Evolutionary conservation across 768 basidiomycete species (phyloP).

Genomic region (Leccinum aurantiacum): DNA sequence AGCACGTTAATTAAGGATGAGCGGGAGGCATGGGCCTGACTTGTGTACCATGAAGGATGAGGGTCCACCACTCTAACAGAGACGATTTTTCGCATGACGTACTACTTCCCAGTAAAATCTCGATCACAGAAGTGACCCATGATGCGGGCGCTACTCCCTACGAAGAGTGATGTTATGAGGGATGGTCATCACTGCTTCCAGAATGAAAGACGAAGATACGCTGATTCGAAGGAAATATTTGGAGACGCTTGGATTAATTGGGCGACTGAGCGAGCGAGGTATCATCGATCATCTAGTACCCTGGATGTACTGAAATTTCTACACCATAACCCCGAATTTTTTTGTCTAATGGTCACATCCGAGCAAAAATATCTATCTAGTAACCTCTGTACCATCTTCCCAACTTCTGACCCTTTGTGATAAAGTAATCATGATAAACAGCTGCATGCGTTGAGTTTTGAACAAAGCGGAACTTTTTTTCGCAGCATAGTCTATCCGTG

Average conservation of each 20-base stretch:
- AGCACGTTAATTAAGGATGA: neutral
- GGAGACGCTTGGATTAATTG: no score
- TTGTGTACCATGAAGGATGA: neutral
- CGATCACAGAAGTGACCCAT: neutral
- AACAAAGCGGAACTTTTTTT: neutral
- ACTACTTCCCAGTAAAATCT: neutral
- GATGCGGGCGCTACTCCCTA: neutral
- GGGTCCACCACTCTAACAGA: no score
- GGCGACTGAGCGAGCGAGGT: no score
- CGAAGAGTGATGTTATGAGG: neutral
- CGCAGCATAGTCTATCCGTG: no score
- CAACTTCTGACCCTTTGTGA: no score
- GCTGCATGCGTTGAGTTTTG: neutral
- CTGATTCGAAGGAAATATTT: neutral
- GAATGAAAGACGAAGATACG: conserved; percentile 8
- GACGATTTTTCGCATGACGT: neutral
- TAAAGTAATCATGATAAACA: no score
- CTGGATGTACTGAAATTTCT: no score
- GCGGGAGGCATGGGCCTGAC: neutral
- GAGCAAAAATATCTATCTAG: no score
- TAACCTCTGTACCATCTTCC: no score
- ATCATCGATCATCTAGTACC: no score
- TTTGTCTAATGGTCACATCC: neutral
- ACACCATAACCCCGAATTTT: neutral
- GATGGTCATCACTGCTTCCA: neutral